Base-by-base conservation (phyloP, 2,329 filamentous ascomycete species). In the Fusarium torulosum region DNA sequence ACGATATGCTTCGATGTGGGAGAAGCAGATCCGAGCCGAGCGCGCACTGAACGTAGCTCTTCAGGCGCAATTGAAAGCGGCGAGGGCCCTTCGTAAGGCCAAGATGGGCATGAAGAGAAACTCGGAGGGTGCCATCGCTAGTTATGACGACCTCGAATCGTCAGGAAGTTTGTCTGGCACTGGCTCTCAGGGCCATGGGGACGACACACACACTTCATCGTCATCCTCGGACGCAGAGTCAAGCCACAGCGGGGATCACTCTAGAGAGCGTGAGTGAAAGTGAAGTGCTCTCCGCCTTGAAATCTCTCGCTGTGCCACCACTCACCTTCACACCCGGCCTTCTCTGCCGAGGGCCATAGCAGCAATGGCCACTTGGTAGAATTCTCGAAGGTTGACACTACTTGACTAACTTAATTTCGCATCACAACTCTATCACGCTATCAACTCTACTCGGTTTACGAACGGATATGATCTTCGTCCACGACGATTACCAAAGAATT, bases 1-100 rank as follows among this genome's bases (percentile, higher is more conserved):
- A 14, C 88, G 89, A 62, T 97, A 97, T 75, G 86, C 88, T 13
- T 90, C 89, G 62, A 94, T 97, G 88, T 97, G 94, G 94, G 88
- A 90, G 66, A 95, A 94, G 79, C 94, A 97, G 78, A 94, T 92
- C 66, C 86, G 90, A 62, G 91, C 92, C 3, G 91, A 94, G 75
- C 86, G 86, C 67, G 91, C 91, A 13, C 65, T 79, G 52, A 74
- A 76, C 43, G 76, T 73, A 29, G 79, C 79, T 45, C 73, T 76
- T 21, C 75, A 78, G 62, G 79, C 79, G 23, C 77, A 78, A 21
- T 53, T 76, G 37, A 78, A 76, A 61, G 78, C 78, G 6, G 74
- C 75, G 17, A 72, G 71, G 50, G 78, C 77, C 8, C 67, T 86
- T 67, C 81, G 81, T 53, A 81, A 83, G 63, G 85, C 85, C 13